Evolutionary conservation across 2,329 filamentous ascomycete genomes (phyloP).

Genomic region (Penicillium paneum): DNA sequence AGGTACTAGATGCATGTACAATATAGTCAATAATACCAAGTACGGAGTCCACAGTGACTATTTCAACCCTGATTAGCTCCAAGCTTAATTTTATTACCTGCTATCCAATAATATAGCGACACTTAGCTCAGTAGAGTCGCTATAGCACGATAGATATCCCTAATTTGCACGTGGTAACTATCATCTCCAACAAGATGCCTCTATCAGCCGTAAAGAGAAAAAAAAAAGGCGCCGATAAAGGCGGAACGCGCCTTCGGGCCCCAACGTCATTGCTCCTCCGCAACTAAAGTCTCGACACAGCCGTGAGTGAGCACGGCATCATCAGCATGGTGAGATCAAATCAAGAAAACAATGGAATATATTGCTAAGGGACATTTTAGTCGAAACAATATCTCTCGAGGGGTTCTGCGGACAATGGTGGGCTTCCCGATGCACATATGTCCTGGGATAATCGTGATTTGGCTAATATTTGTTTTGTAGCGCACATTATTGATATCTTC

Average conservation of each 20-base stretch:
- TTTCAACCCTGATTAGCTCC: background rate
- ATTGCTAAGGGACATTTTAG: constrained; percentile 46
- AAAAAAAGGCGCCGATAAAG: background rate
- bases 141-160: background rate
- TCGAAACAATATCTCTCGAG: constrained; percentile 98
- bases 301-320: background rate
- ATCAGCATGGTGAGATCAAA: background rate
- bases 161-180: background rate
- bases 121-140: background rate
- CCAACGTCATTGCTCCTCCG: constrained; percentile 8
- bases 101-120: background rate
- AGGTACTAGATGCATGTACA: background rate
- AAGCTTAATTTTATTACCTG: background rate
- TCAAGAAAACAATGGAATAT: constrained; percentile 5
- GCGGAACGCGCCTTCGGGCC: background rate
- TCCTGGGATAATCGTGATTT: constrained; percentile 9
- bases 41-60: background rate
- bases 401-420: constrained; percentile 84
- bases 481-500: constrained; percentile 81
- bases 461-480: constrained; percentile 46
- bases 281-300: constrained; percentile 3
- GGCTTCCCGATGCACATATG: constrained; percentile 21
- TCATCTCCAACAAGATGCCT: background rate
- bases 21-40: background rate
- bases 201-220: background rate